A percentile compares a stretch with the other conserved stretches of the same genome.
Conservation (phyloP, 108 stramenopile genomes). For the Parietichytrium sp. region DNA sequence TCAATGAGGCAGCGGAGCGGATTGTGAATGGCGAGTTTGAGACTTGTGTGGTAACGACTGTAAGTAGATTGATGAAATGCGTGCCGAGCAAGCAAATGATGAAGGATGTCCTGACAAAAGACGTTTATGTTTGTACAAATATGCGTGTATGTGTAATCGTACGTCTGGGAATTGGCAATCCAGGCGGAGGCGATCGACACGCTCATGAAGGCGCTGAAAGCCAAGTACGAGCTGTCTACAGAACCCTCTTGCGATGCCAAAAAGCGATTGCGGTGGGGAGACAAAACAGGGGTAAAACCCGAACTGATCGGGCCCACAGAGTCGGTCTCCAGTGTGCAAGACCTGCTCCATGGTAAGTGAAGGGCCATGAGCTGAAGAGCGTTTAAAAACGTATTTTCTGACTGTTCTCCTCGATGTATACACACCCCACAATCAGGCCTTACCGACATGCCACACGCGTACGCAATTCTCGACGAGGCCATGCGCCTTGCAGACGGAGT, state of each 20-base stretch:
- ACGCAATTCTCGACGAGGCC: background rate
- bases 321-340: background rate
- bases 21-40: slow-evolving; percentile 8
- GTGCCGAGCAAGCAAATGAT: too few relatives aligned
- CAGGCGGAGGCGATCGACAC: slow-evolving; percentile 17
- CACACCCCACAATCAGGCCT: too few relatives aligned
- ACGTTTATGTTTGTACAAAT: too few relatives aligned
- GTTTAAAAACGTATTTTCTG: too few relatives aligned
- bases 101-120: too few relatives aligned
- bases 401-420: too few relatives aligned
- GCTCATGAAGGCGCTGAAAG: background rate
- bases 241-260: slow-evolving; percentile 4
- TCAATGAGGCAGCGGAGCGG: slow-evolving; percentile 19
- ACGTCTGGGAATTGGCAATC: too few relatives aligned
- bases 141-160: too few relatives aligned
- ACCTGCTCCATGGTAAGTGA: background rate
- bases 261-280: slow-evolving; percentile 16
- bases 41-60: background rate
- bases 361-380: too few relatives aligned
- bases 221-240: background rate
- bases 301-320: background rate
- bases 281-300: background rate
- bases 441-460: background rate
- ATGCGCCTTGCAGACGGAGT: slow-evolving; percentile 9
- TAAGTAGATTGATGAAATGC: too few relatives aligned